A percentile compares a stretch with the other conserved stretches of the same genome.
These are phyloP conservation scores for Heritiera littoralis DNA, from an alignment of 345 rosid species.

Conservation along the genomic window DNA sequence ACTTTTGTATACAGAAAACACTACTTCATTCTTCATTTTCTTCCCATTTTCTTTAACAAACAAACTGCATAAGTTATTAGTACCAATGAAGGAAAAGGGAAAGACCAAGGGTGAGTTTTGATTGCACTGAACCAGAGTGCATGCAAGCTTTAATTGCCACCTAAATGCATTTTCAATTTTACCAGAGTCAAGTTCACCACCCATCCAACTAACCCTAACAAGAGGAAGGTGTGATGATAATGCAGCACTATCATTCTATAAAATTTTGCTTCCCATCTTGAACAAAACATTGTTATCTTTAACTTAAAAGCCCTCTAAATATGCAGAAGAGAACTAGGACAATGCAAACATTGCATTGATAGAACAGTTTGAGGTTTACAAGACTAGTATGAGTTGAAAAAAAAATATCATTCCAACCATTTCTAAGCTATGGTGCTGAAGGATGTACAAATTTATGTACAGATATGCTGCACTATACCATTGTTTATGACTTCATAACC, in stretches of 20 bases:
- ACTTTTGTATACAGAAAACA: no score
- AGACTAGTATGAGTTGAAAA: neutral
- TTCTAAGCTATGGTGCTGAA: neutral
- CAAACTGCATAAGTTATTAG: no score
- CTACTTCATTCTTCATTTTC: no score
- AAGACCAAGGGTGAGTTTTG: no score
- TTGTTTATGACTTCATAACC: constrained; percentile 54
- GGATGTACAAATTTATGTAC: constrained; percentile 13
- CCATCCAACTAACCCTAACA: no score
- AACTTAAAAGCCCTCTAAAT: neutral
- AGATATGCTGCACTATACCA: neutral
- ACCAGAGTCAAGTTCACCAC: no score
- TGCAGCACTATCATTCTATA: neutral
- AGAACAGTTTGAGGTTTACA: neutral
- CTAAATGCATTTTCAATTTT: no score
- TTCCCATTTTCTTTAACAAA: no score
- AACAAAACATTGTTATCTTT: neutral
- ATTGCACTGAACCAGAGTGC: no score
- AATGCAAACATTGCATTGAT: neutral
- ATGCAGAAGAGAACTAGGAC: neutral
- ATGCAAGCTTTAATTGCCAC: no score
- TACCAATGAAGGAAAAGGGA: no score
- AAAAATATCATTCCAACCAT: neutral
- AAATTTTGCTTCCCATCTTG: neutral
- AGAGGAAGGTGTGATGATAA: neutral